These are phyloP conservation scores for Claviceps quebecensis DNA, from an alignment of 2,329 filamentous ascomycete species.

Conservation along the genomic window DNA sequence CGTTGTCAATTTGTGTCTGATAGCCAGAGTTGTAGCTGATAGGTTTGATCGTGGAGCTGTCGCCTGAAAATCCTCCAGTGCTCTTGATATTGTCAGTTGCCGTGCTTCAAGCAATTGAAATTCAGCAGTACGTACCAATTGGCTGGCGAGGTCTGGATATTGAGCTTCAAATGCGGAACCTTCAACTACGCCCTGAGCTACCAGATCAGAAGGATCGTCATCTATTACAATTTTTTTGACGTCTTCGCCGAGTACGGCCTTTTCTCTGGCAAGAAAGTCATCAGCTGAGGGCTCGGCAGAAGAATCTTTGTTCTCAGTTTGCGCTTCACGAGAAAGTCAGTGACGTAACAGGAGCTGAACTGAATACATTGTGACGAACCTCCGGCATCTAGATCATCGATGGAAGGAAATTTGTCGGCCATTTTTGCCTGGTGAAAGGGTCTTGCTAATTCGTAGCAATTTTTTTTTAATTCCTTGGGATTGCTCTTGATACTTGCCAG, in stretches of 20 bases:
- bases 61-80: conserved; percentile 15
- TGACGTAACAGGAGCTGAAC: conserved; percentile 6
- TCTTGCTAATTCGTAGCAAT: not conserved
- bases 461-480: not conserved
- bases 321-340: conserved; percentile 33
- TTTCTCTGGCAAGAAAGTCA: conserved; percentile 86
- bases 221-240: conserved; percentile 76
- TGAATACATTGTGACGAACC: conserved; percentile 27
- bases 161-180: conserved; percentile 62
- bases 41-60: conserved; percentile 50
- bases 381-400: conserved; percentile 62
- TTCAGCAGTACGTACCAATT: conserved; percentile 17
- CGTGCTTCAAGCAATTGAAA: too few species aligned
- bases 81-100: conserved; percentile 13
- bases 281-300: conserved; percentile 48
- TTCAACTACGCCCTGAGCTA: conserved; percentile 49
- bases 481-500: not conserved
- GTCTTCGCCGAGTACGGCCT: conserved; percentile 80
- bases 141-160: conserved; percentile 62
- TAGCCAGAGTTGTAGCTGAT: conserved; percentile 49
- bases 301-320: conserved; percentile 49
- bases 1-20: conserved; percentile 44
- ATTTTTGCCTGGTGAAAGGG: conserved; percentile 28
- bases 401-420: conserved; percentile 66
- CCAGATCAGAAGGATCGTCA: conserved; percentile 58